Percentiles rank a stretch among this genome's conserved stretches.
Evolutionary conservation across 2,329 filamentous ascomycete genomes (phyloP).

Genomic region (Fusarium sp.): DNA sequence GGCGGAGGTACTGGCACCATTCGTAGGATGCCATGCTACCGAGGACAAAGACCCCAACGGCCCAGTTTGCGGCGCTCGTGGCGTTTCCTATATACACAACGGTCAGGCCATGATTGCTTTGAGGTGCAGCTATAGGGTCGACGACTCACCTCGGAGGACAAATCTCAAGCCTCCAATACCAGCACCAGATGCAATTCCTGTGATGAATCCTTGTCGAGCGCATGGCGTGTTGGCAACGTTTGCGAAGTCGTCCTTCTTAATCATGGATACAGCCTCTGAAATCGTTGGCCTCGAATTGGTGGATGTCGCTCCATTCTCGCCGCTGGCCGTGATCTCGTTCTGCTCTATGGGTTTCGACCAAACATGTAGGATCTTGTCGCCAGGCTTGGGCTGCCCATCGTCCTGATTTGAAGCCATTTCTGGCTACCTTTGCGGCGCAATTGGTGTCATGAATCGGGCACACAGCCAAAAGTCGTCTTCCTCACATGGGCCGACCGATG

Average conservation of each 20-base stretch:
- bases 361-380: conserved; percentile 52
- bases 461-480: conserved; percentile 22
- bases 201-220: conserved; percentile 83
- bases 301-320: conserved; percentile 35
- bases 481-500: conserved; percentile 45
- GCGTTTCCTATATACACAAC: conserved; percentile 48
- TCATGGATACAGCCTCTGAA: conserved; percentile 73
- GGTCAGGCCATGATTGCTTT: conserved; percentile 21
- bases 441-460: conserved; percentile 42
- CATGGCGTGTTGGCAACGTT: conserved; percentile 85
- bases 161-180: conserved; percentile 79
- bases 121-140: neutral
- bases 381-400: conserved; percentile 40
- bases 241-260: conserved; percentile 76
- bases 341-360: conserved; percentile 53
- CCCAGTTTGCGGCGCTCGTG: conserved; percentile 80
- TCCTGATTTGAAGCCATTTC: conserved; percentile 51
- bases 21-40: conserved; percentile 82
- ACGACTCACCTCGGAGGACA: conserved; percentile 77
- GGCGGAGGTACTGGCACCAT: conserved; percentile 81
- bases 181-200: conserved; percentile 85
- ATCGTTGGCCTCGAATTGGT: conserved; percentile 55
- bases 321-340: conserved; percentile 33
- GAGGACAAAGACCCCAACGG: conserved; percentile 80
- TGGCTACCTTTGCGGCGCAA: conserved; percentile 48